Evolutionary conservation across 305 asterid genomes (phyloP).

Genomic region (Withania somnifera): DNA sequence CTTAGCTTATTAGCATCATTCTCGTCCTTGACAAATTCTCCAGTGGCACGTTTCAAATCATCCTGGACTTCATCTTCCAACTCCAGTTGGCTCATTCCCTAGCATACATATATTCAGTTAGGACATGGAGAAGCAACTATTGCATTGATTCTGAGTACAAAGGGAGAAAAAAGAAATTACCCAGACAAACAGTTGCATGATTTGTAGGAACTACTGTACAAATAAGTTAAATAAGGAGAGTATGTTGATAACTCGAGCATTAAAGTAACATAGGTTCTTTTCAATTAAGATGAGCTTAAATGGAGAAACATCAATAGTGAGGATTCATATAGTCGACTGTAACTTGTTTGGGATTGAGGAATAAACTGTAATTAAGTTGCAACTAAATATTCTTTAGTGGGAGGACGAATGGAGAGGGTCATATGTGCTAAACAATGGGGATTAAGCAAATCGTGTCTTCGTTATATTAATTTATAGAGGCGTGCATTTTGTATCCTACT

Average conservation of each 20-base stretch:
- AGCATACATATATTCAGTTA: not conserved
- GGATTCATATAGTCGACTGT: not conserved
- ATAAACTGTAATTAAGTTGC: not conserved
- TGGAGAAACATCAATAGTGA: not conserved
- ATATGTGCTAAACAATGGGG: not conserved
- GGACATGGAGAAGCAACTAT: not conserved
- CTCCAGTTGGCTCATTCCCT: conserved; percentile 98
- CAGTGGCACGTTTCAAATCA: conserved; percentile 92
- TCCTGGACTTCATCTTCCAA: conserved; percentile 93
- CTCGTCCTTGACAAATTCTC: conserved; percentile 70
- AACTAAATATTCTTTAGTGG: not conserved
- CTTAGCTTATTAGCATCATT: conserved; percentile 81
- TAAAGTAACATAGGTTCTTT: not conserved
- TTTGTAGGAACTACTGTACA: not conserved
- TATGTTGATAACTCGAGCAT: not conserved
- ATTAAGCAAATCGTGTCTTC: not conserved
- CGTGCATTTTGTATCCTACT: not conserved
- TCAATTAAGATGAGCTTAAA: not conserved
- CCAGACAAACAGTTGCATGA: not conserved
- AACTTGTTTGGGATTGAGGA: not conserved
- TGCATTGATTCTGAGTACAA: not conserved
- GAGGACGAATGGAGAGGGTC: not conserved
- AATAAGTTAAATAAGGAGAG: not conserved
- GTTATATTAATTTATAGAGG: not conserved
- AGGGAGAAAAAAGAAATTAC: not conserved